Conservation (phyloP, 2,329 filamentous ascomycete species). For the Paradendryphiella salina region DNA sequence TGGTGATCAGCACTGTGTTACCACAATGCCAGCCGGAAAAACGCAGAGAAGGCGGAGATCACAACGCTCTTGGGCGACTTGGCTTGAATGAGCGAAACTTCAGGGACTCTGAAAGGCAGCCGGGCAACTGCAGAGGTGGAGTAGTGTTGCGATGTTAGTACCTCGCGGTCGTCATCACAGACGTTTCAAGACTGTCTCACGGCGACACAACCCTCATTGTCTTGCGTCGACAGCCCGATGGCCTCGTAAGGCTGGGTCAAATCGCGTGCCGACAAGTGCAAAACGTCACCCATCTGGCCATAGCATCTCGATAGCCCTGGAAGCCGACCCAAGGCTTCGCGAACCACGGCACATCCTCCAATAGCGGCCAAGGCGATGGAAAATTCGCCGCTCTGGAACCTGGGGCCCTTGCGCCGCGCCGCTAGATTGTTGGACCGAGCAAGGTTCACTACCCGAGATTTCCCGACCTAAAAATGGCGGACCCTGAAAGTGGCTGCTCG, state of each 20-base stretch:
- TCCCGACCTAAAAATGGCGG: slow-evolving; percentile 26
- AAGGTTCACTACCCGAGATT: slow-evolving; percentile 19
- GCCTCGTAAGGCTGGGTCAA: too few relatives aligned
- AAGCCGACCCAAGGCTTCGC: slow-evolving; percentile 10
- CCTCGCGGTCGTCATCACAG: neutral
- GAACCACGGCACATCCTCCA: slow-evolving; percentile 18
- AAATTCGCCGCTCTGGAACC: slow-evolving; percentile 23
- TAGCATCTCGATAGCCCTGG: slow-evolving; percentile 14
- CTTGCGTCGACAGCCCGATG: too few relatives aligned
- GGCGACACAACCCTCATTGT: neutral
- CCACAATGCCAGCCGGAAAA: too few relatives aligned
- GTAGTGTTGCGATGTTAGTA: neutral
- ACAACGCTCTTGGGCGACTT: too few relatives aligned
- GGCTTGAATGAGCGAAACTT: too few relatives aligned
- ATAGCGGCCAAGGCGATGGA: slow-evolving; percentile 19
- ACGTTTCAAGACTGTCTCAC: neutral
- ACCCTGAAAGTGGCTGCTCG: slow-evolving; percentile 13
- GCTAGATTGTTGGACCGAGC: slow-evolving; percentile 25
- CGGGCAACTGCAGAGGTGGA: too few relatives aligned
- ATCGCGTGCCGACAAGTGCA: neutral
- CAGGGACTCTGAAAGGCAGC: too few relatives aligned
- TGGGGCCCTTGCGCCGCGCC: slow-evolving; percentile 17
- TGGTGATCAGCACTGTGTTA: too few relatives aligned
- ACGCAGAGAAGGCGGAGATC: too few relatives aligned
- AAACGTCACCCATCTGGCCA: slow-evolving; percentile 6